Conservation (phyloP, 75 land plant genomes). For the Ceratopteris richardii region DNA sequence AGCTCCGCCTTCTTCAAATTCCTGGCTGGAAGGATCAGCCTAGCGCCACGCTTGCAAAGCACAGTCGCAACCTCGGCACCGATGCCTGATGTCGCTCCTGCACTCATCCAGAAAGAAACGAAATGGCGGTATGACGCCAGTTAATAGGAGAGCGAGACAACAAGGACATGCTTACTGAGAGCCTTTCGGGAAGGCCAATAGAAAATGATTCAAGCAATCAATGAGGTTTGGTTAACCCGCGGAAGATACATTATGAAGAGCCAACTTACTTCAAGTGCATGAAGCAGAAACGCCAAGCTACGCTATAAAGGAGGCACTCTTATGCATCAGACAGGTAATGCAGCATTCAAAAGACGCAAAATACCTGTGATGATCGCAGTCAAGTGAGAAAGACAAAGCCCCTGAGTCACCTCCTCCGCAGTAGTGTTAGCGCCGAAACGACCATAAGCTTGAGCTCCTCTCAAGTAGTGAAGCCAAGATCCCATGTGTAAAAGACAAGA, state of each 20-base stretch:
- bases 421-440: constrained; percentile 85
- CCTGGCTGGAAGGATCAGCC: constrained; percentile 60
- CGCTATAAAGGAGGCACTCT: too few species aligned
- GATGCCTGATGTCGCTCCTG: constrained; percentile 84
- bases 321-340: not conserved
- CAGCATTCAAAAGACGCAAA: not conserved
- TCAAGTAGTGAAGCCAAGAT: constrained; percentile 26
- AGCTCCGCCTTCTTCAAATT: constrained; percentile 61
- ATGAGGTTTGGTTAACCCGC: too few species aligned
- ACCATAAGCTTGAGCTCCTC: constrained; percentile 43
- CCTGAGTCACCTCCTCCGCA: constrained; percentile 66
- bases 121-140: too few species aligned
- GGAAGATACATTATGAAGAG: too few species aligned
- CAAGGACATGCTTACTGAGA: too few species aligned
- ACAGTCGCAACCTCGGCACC: constrained; percentile 81
- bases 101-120: not conserved
- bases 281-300: too few species aligned
- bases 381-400: constrained; percentile 25
- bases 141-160: not conserved
- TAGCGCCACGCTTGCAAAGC: constrained; percentile 61
- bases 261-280: too few species aligned
- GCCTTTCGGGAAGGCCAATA: too few species aligned
- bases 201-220: not conserved
- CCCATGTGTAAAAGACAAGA: too few species aligned
- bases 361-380: constrained; percentile 79